Evolutionary conservation across 352 stramenopile species (phyloP).

Genomic region (Phytopythium helicoides): DNA sequence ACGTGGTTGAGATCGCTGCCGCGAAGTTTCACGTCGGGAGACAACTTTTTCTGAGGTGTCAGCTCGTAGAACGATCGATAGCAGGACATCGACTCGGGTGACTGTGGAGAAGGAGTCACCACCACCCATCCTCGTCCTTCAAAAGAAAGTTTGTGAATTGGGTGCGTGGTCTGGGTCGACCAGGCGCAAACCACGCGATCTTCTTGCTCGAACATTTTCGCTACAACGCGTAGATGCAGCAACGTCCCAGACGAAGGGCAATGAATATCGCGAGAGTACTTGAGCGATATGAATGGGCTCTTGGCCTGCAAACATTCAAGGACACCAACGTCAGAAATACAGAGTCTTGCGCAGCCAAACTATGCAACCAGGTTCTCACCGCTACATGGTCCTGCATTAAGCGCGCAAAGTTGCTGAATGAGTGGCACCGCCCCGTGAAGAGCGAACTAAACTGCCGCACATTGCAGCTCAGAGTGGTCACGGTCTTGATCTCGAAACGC

Average conservation of each 20-base stretch:
- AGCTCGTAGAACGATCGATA: constrained; percentile 5
- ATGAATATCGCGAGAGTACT: no score
- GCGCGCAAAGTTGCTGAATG: not conserved
- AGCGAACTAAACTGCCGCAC: not conserved
- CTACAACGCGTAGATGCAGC: no score
- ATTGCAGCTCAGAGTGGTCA: constrained; percentile 1
- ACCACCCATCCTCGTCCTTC: not conserved
- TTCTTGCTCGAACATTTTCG: no score
- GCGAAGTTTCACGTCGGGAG: not conserved
- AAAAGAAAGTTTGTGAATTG: not conserved
- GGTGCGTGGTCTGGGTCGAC: not conserved
- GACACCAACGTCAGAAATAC: no score
- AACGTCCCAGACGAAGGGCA: no score
- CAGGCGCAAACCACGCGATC: not conserved
- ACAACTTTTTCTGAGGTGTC: not conserved
- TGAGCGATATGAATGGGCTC: no score
- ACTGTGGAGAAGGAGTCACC: not conserved
- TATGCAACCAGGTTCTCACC: no score
- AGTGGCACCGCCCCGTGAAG: not conserved
- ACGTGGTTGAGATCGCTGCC: not conserved
- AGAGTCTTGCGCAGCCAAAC: no score
- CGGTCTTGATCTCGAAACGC: constrained; percentile 5
- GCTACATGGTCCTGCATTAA: not conserved
- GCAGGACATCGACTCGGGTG: not conserved
- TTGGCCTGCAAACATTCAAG: no score